phyloP scores from a whole-genome alignment of 2,329 filamentous ascomycete genomes.

The Aspergillus sp. region DNA sequence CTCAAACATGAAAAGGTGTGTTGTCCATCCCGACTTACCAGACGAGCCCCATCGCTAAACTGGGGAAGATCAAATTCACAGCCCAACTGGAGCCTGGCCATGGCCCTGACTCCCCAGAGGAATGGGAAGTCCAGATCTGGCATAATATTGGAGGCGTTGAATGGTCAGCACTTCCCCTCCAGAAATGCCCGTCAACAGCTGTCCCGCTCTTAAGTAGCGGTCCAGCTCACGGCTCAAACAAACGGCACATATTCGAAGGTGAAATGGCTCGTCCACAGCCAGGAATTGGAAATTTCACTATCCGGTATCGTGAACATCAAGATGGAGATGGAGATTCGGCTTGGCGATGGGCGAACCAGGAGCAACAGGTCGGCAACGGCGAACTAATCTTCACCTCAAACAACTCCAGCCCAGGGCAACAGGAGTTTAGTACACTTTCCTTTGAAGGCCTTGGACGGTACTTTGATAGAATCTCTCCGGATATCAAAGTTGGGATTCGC shows the following conservation, averaged over 20 bases:
- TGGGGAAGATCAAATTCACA: constrained; percentile 57
- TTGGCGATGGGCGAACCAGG: constrained; percentile 49
- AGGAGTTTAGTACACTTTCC: constrained; percentile 7
- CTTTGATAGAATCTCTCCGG: constrained; percentile 34
- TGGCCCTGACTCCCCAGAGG: constrained; percentile 48
- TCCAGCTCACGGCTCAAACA: constrained; percentile 16
- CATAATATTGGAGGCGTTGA: constrained; percentile 61
- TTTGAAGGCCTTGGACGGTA: constrained; percentile 29
- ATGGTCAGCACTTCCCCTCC: constrained; percentile 61
- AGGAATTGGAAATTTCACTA: constrained; percentile 41
- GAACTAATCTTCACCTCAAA: constrained; percentile 39
- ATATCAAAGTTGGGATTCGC: constrained; percentile 35
- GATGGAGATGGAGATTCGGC: constrained; percentile 29
- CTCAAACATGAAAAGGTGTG: constrained; percentile 44
- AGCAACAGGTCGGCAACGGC: constrained; percentile 39
- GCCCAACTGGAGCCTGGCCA: constrained; percentile 68
- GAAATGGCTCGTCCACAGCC: constrained; percentile 31
- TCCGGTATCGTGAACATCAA: constrained; percentile 42
- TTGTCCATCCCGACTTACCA: background rate
- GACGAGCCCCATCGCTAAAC: background rate
- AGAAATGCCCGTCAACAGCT: constrained; percentile 33
- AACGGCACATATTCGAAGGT: constrained; percentile 37
- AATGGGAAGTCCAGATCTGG: constrained; percentile 72
- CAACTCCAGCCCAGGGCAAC: background rate
- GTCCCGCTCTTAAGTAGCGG: constrained; percentile 30